Conservation (phyloP, 257 asterid genomes). For the Nicotiana sylvestris region DNA sequence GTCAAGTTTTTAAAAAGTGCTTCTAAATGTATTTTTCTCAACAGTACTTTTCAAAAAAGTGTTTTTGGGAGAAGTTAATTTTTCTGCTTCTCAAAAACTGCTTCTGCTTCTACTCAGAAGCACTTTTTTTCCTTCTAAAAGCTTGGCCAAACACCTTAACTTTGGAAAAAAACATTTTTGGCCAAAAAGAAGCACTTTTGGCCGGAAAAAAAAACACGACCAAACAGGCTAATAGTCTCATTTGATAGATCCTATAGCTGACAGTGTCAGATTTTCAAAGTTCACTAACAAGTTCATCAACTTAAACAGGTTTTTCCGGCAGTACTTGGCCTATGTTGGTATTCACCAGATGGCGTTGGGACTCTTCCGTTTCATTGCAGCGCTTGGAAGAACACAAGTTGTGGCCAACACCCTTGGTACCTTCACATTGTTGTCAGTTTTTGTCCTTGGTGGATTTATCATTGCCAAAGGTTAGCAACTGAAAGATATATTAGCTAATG, state of each 20-base stretch:
- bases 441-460: slow-evolving; percentile 70
- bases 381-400: slow-evolving; percentile 67
- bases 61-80: too few relatives aligned
- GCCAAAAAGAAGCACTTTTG: too few relatives aligned
- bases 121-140: too few relatives aligned
- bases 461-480: slow-evolving; percentile 54
- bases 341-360: slow-evolving; percentile 71
- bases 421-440: slow-evolving; percentile 55
- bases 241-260: background rate
- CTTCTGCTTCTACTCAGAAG: too few relatives aligned
- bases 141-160: too few relatives aligned
- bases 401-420: slow-evolving; percentile 70
- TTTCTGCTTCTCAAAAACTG: too few relatives aligned
- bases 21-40: too few relatives aligned
- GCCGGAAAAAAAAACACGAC: too few relatives aligned
- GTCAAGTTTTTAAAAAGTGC: too few relatives aligned
- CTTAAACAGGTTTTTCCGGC: slow-evolving; percentile 49
- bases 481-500: slow-evolving; percentile 7
- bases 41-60: too few relatives aligned
- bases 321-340: slow-evolving; percentile 58
- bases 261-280: background rate
- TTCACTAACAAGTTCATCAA: background rate
- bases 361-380: slow-evolving; percentile 69
- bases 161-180: too few relatives aligned
- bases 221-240: too few relatives aligned